Base-by-base conservation (phyloP, 495 filamentous ascomycete genomes). In the Bryoglossum gracile region DNA sequence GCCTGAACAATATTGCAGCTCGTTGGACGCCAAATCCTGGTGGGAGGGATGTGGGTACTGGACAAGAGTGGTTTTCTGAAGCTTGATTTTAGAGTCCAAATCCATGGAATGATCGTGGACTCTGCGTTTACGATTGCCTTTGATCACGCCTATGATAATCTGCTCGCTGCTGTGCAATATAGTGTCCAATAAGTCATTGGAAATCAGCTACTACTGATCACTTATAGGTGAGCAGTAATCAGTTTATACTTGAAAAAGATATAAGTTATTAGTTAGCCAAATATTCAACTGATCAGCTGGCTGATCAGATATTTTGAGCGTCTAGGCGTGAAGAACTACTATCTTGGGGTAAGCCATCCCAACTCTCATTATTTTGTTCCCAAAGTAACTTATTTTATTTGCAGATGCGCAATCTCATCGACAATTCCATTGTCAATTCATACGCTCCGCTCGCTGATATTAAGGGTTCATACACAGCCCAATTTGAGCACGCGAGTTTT, bases 381-480 rank as follows among this genome's bases (percentile, higher is more conserved):
- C 5, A 35, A n/a, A 42, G 50, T 66, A 28, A 13, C 22, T 28
- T 37, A 8, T 14, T 13, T 10, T 43, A 24, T 22, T 14, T 25
- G 19, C 42, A 50, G 55, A 41, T 95, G 69, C 90, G 92, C 66
- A 89, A 89, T 63, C 76, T 96, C 39, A 84, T 95, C 14, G 70
- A 77, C 11, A 77, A 75, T 37, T 89, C 87, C n/a, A 87, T 96
- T 55, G 83, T 96, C 18, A 85, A 94, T 64, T 79, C 84, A 17
- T 95, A 96, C 61, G 88, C 89, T 2, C 90, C 90, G 11, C 74
- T 96, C 38, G 78, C 79, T 51, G 90, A 96, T 72, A 78, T 87
- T 65, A 94, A 94, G 79, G 90, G 90, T 50, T 90, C 86, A 9
- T 95, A 90, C 62, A 94, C 89, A n/a, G 90, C 90, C 51, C 90